Evolutionary conservation across 768 basidiomycete species (phyloP), one percentile per base, ranked within the genome.

Genomic region (Kwoniella sp.): DNA sequence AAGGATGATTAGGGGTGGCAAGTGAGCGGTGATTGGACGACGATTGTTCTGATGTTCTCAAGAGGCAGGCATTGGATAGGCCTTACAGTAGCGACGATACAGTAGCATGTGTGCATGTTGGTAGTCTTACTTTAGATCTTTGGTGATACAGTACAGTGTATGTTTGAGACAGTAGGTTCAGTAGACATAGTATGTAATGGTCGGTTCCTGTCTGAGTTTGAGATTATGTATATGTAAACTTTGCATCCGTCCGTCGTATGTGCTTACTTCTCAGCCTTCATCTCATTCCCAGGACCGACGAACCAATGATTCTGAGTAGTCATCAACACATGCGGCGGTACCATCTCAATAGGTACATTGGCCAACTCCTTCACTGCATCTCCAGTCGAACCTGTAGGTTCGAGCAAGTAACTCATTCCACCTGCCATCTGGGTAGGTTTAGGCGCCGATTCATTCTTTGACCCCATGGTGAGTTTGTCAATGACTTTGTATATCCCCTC

Each of bases 401-500:
- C 70, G 51, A 67, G 72, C n/a, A 77, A 63, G 65, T 77, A 74
- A 7, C 67, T 58, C 72, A 77, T 77, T 27, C 75, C 75, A 13
- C 69, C 69, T 50, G 58, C 36, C 52, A 63, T 50, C 22, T 65
- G 51, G 33, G 55, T 40, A 40, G 56, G 59, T 44, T 36, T 58
- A 13, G 57, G 54, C 12, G 55, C 49, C 12, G 49, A 68, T n/a
- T 57, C 63, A 24, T 51, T 59, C 15, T 27, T 51, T 17, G 21
- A 27, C 1, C 24, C 48, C 33, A 22, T 25, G 8, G 58, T 12
- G 7, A 68, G 19, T 24, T 21, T 40, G 49, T 66, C 60, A 50
- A 66, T 66, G 47, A 57, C 24, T 25, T 24, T 6, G 21, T 58
- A 49, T 25, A 64, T 37, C 15, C 56, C 36, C 1, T 54, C 55